A percentile compares a stretch with the other conserved stretches of the same genome.
phyloP scores from a whole-genome alignment of 2,329 filamentous ascomycete genomes.

The Emmonsiellopsis sp. region DNA sequence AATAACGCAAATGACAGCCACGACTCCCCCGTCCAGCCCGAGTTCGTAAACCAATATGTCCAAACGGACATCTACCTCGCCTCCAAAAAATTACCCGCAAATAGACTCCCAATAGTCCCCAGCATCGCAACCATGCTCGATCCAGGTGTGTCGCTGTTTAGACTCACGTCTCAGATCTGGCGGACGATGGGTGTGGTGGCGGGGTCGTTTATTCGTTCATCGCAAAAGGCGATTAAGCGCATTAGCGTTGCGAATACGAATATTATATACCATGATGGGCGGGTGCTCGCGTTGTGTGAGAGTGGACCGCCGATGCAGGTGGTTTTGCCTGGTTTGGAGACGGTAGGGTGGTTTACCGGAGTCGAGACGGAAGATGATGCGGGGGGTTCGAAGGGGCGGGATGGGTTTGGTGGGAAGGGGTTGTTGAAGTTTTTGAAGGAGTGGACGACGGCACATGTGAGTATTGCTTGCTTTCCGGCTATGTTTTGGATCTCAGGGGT shows the following conservation, averaged over 20 bases:
- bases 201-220: constrained; percentile 50
- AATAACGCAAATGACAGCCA: constrained; percentile 6
- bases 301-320: constrained; percentile 62
- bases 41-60: constrained; percentile 62
- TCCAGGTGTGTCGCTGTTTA: constrained; percentile 45
- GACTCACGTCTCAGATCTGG: constrained; percentile 44
- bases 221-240: constrained; percentile 49
- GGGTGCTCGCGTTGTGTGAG: constrained; percentile 61
- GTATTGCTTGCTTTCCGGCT: background rate
- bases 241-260: constrained; percentile 64
- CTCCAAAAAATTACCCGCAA: constrained; percentile 36
- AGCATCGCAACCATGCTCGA: constrained; percentile 60
- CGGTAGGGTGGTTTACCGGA: constrained; percentile 63
- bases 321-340: constrained; percentile 54
- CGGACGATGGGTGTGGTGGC: constrained; percentile 51
- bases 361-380: constrained; percentile 39
- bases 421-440: background rate
- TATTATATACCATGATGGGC: constrained; percentile 58
- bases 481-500: background rate
- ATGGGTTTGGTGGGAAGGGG: background rate
- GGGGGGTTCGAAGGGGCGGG: constrained; percentile 19
- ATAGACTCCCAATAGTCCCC: constrained; percentile 52
- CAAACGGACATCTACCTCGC: constrained; percentile 58
- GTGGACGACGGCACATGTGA: background rate
- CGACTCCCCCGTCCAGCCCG: constrained; percentile 40